Evolutionary conservation across 495 filamentous ascomycete genomes (phyloP).

Genomic region (Talaromyces thailandensis): DNA sequence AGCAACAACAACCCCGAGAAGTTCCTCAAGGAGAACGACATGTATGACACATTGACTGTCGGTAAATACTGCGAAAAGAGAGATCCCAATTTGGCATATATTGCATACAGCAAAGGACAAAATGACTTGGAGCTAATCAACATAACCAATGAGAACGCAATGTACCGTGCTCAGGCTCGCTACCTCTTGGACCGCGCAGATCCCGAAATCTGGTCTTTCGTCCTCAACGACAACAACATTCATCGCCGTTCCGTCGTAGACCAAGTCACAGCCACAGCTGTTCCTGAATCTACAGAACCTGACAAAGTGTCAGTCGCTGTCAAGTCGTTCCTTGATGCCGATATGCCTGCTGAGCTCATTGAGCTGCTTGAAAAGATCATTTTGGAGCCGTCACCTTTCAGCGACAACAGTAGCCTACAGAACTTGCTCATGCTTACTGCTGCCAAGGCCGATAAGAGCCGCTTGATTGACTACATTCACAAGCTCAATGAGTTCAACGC

Average conservation of each 20-base stretch:
- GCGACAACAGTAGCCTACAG: conserved; percentile 91
- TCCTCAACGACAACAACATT: conserved; percentile 89
- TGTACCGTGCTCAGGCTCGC: conserved; percentile 95
- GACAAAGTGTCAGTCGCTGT: conserved; percentile 94
- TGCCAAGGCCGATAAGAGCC: conserved; percentile 89
- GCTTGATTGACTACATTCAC: conserved; percentile 96
- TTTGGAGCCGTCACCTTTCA: conserved; percentile 92
- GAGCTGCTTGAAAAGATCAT: conserved; percentile 99
- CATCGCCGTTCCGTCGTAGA: conserved; percentile 90
- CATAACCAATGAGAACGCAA: conserved; percentile 97
- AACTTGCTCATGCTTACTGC: conserved; percentile 96
- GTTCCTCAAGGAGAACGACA: conserved; percentile 96
- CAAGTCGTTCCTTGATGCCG: conserved; percentile 79
- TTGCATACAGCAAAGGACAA: conserved; percentile 92
- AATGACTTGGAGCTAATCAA: conserved; percentile 96
- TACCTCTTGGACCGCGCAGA: conserved; percentile 91
- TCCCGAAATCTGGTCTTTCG: conserved; percentile 86
- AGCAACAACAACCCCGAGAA: conserved; percentile 98
- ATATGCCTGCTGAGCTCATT: conserved; percentile 89
- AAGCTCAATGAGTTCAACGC: conserved; percentile 80
- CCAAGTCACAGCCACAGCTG: conserved; percentile 93
- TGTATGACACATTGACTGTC: conserved; percentile 87
- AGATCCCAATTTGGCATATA: conserved; percentile 93
- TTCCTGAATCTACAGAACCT: conserved; percentile 88
- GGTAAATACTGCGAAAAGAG: conserved; percentile 99